phyloP scores from a whole-genome alignment of 306 rosid genomes.

The Prosopis cineraria region DNA sequence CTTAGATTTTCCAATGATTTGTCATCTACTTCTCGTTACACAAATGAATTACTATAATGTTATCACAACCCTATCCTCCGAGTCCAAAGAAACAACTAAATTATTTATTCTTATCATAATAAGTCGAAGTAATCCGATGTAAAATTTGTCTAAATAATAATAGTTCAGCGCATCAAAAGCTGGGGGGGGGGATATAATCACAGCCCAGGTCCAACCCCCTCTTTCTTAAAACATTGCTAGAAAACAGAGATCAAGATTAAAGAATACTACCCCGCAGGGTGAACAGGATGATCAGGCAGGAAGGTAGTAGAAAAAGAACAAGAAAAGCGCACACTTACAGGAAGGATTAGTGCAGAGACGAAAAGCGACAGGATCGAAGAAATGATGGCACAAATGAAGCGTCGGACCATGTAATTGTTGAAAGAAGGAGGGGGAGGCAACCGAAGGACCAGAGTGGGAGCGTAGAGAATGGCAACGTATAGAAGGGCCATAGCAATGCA shows the following conservation, averaged over 20 bases:
- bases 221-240: too few relatives aligned
- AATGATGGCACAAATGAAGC: constrained; percentile 75
- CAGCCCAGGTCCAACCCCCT: background rate
- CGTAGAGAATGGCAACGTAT: constrained; percentile 72
- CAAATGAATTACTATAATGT: background rate
- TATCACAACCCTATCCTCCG: background rate
- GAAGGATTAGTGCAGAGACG: constrained; percentile 57
- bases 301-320: background rate
- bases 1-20: background rate
- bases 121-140: background rate
- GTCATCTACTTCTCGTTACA: background rate
- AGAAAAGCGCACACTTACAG: constrained; percentile 48
- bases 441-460: constrained; percentile 78
- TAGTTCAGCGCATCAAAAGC: background rate
- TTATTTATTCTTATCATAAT: background rate
- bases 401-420: constrained; percentile 62
- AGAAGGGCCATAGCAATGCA: constrained; percentile 69
- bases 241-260: background rate
- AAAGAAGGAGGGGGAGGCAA: constrained; percentile 77
- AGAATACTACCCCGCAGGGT: background rate
- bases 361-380: constrained; percentile 65
- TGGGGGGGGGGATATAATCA: too few relatives aligned
- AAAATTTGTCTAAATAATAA: background rate
- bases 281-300: background rate
- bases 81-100: background rate